phyloP scores from a whole-genome alignment of 2,329 filamentous ascomycete species.

The Colletotrichum falcatum region DNA sequence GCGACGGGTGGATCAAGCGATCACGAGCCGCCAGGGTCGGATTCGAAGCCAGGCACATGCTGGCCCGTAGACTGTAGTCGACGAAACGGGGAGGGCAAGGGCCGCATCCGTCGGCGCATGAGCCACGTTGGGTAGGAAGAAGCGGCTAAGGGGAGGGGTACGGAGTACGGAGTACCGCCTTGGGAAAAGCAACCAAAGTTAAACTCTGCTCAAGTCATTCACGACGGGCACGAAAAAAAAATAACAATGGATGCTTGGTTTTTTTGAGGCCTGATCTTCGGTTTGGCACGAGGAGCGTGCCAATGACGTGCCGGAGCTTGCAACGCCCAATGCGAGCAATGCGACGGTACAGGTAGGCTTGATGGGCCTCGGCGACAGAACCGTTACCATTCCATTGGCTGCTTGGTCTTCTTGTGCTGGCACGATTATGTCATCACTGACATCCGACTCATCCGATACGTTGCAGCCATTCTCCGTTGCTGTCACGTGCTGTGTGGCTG shows the following conservation, averaged over 20 bases:
- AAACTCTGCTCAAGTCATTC: not conserved
- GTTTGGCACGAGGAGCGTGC: not conserved
- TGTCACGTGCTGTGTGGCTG: not conserved
- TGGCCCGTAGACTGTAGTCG: not conserved
- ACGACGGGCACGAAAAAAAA: too few species aligned
- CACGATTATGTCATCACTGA: not conserved
- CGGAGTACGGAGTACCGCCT: too few species aligned
- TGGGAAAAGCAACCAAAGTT: not conserved
- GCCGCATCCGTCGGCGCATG: constrained; percentile 15
- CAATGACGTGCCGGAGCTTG: not conserved
- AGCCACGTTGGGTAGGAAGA: constrained; percentile 1
- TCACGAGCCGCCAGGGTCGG: not conserved
- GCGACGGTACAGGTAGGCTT: too few species aligned
- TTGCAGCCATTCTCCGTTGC: too few species aligned
- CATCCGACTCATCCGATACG: not conserved
- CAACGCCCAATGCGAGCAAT: not conserved
- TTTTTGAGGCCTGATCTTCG: not conserved
- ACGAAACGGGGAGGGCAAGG: not conserved
- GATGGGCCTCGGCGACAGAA: not conserved
- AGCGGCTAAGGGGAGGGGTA: too few species aligned
- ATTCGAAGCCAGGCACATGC: constrained; percentile 14
- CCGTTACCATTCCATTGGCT: not conserved
- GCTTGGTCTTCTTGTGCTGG: too few species aligned
- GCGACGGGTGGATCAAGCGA: not conserved
- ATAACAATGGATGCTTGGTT: not conserved